Evolutionary conservation across 73 alveolate genomes (phyloP).

Genomic region (Paraurostyla sp.): DNA sequence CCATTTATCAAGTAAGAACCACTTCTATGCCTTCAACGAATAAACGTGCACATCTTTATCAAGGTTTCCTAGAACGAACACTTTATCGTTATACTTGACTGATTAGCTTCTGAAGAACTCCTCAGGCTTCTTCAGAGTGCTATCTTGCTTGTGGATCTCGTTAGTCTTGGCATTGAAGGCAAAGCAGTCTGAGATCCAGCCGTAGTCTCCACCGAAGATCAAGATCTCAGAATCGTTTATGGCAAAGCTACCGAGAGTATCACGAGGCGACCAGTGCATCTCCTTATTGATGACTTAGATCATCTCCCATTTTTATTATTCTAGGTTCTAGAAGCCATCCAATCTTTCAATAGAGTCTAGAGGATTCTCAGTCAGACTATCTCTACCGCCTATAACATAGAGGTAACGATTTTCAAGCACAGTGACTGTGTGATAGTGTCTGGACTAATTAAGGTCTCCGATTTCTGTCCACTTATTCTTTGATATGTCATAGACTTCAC

Average conservation of each 20-base stretch:
- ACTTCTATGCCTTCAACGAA: conserved; percentile 56
- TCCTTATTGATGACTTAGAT: conserved; percentile 49
- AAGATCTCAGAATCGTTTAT: conserved; percentile 56
- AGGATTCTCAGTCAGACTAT: conserved; percentile 61
- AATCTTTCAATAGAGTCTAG: conserved; percentile 72
- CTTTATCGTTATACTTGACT: conserved; percentile 53
- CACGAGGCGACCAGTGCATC: conserved; percentile 67
- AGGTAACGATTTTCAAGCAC: conserved; percentile 65
- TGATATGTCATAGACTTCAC: conserved; percentile 67
- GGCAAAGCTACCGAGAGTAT: conserved; percentile 62
- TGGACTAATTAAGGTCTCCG: conserved; percentile 57
- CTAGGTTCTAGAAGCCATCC: conserved; percentile 36
- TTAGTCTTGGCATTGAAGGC: conserved; percentile 11
- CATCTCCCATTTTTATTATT: conserved; percentile 56
- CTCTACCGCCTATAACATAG: conserved; percentile 72
- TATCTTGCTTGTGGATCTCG: conserved; percentile 50
- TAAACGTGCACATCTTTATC: conserved; percentile 75
- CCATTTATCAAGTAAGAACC: conserved; percentile 71
- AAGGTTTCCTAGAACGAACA: conserved; percentile 53
- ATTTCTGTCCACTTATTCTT: conserved; percentile 63
- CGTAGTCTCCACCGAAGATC: conserved; percentile 70
- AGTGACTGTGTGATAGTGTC: conserved; percentile 65
- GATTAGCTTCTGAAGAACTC: conserved; percentile 63
- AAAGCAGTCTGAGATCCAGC: conserved; percentile 73
- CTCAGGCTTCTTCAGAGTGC: conserved; percentile 63